phyloP scores from a whole-genome alignment of 331 rosid genomes.

The Quercus tomentella region DNA sequence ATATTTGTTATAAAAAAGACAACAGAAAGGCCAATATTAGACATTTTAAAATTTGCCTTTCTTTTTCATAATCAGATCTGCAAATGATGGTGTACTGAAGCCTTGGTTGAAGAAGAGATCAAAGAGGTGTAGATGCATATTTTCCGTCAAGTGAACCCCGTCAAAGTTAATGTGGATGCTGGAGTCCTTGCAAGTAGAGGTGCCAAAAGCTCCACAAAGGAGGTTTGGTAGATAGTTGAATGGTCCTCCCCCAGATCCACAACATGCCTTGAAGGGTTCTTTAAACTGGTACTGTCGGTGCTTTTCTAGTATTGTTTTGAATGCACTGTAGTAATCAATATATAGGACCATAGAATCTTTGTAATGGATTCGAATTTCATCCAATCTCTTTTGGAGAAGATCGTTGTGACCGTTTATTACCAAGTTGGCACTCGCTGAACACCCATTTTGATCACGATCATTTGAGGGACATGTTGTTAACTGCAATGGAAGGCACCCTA shows the following conservation, averaged over 20 bases:
- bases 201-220: conserved; percentile 4
- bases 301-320: neutral
- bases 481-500: too few species aligned
- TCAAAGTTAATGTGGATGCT: conserved; percentile 17
- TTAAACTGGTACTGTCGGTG: neutral
- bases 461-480: too few species aligned
- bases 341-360: conserved; percentile 3
- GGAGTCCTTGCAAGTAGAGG: conserved; percentile 3
- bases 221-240: neutral
- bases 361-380: neutral
- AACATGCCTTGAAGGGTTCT: conserved; percentile 25
- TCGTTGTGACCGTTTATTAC: too few species aligned
- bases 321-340: conserved; percentile 18
- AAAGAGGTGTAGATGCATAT: conserved; percentile 8
- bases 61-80: neutral
- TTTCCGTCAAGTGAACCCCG: conserved; percentile 9
- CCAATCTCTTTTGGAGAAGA: neutral
- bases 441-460: too few species aligned
- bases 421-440: too few species aligned
- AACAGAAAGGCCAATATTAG: neutral
- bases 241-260: neutral
- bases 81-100: conserved; percentile 6
- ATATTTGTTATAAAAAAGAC: neutral
- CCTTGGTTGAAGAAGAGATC: conserved; percentile 20
- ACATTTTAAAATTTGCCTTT: neutral